Evolutionary conservation across 164 flowering plant species (phyloP), one percentile per base, ranked within the genome.

Genomic region (Nymphaea thermarum): DNA sequence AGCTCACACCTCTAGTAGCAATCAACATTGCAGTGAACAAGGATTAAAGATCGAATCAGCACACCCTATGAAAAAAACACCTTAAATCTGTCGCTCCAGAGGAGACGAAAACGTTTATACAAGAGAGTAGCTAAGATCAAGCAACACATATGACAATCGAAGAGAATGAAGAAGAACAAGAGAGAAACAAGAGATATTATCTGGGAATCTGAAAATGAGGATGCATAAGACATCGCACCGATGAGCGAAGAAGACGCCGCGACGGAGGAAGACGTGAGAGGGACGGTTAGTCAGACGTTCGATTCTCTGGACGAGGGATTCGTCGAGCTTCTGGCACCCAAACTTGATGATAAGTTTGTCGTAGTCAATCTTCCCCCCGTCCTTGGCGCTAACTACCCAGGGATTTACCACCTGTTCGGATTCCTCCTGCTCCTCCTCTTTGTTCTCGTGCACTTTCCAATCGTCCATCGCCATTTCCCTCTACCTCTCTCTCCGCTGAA

Each of bases 181-280:
- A 25, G 36, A 25, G 1, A 25, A 25, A 25, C 36, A 25, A 25
- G 1, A 25, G 0, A 25, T 25, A 25, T 25, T 25, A 25, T 25
- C 36, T 25, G 36, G 36, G 36, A 25, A 25, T 25, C 36, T 25
- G 36, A 25, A 25, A 25, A 25, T 25, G 36, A 0, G 36, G 36
- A 25, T 25, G 36, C 36, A 25, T 25, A 25, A 25, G 36, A 25
- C 36, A 25, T 25, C 36, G 1, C 44, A 82, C 93, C 92, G 76
- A 77, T 94, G 97, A 65, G 98, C 97, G 69, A 91, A 94, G 82
- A 91, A 93, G 70, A 93, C 95, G 60, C 93, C 86, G 41, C 97
- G 95, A 63, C 98, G 97, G 72, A 91, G 96, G 81, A 94, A 91
- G 57, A 94, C 90, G 65, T 94, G 97, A 43, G 98, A 81, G 65